phyloP scores from a whole-genome alignment of 768 basidiomycete species.

The Tylopilus rubrobrunneus region DNA sequence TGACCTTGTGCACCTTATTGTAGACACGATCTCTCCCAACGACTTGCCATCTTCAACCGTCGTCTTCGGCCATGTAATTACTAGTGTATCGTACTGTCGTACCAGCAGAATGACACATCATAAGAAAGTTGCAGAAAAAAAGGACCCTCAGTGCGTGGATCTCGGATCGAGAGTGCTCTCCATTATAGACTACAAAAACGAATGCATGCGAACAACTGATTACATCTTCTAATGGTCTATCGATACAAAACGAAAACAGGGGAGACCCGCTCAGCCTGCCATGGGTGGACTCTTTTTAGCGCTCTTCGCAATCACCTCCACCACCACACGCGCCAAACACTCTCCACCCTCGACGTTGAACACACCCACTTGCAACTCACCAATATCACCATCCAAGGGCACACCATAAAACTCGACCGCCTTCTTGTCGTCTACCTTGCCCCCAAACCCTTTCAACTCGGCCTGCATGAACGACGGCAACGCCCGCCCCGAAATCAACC shows the following conservation, averaged over 20 bases:
- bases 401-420: slow-evolving; percentile 56
- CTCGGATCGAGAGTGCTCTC: neutral
- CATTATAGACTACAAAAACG: slow-evolving; percentile 13
- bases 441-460: slow-evolving; percentile 38
- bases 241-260: slow-evolving; percentile 10
- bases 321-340: slow-evolving; percentile 51
- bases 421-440: slow-evolving; percentile 39
- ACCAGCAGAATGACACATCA: neutral
- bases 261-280: slow-evolving; percentile 27
- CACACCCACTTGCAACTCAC: slow-evolving; percentile 52
- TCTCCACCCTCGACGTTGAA: slow-evolving; percentile 46
- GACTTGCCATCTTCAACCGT: slow-evolving; percentile 8
- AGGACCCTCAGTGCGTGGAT: neutral
- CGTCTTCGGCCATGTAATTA: slow-evolving; percentile 23
- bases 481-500: slow-evolving; percentile 46
- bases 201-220: slow-evolving; percentile 16
- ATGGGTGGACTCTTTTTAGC: slow-evolving; percentile 22
- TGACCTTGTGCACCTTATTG: slow-evolving; percentile 20
- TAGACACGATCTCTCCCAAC: slow-evolving; percentile 20
- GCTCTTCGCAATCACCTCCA: slow-evolving; percentile 49
- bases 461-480: slow-evolving; percentile 56
- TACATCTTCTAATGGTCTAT: slow-evolving; percentile 8
- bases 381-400: slow-evolving; percentile 47
- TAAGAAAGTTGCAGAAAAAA: neutral
- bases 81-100: slow-evolving; percentile 10